These are phyloP conservation scores for Collybiopsis luxurians DNA, from an alignment of 768 basidiomycete genomes.

Conservation along the genomic window DNA sequence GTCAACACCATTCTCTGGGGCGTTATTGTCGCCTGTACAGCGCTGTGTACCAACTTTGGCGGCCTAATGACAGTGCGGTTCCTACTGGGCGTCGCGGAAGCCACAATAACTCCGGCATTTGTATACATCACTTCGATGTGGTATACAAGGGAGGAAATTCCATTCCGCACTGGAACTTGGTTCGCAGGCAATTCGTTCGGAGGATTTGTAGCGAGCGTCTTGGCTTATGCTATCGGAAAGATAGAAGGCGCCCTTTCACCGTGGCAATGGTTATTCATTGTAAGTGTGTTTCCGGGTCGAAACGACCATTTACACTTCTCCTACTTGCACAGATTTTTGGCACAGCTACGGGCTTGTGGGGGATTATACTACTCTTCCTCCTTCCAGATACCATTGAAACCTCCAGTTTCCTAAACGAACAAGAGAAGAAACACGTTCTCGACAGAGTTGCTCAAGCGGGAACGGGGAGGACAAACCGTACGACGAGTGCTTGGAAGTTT, in stretches of 20 bases:
- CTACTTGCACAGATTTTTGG: neutral
- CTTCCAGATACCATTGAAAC: neutral
- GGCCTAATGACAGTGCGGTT: neutral
- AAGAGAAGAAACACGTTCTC: neutral
- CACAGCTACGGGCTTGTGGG: neutral
- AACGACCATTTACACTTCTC: too few species aligned
- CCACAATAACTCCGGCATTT: neutral
- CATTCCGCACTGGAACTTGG: conserved; percentile 1
- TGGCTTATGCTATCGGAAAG: neutral
- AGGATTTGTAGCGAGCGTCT: neutral
- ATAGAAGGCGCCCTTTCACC: neutral
- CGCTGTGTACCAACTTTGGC: neutral
- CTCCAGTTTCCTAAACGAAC: neutral
- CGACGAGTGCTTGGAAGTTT: neutral
- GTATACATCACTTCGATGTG: neutral
- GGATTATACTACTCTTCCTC: neutral
- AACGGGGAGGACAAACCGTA: neutral
- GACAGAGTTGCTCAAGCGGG: neutral
- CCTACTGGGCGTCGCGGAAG: neutral
- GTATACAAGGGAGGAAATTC: neutral
- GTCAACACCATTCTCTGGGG: conserved; percentile 1
- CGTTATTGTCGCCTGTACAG: neutral
- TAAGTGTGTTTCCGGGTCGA: too few species aligned
- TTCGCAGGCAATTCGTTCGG: conserved; percentile 1
- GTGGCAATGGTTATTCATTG: conserved; percentile 1